phyloP scores from a whole-genome alignment of 306 rosid species.

The Begonia fuchsioides region DNA sequence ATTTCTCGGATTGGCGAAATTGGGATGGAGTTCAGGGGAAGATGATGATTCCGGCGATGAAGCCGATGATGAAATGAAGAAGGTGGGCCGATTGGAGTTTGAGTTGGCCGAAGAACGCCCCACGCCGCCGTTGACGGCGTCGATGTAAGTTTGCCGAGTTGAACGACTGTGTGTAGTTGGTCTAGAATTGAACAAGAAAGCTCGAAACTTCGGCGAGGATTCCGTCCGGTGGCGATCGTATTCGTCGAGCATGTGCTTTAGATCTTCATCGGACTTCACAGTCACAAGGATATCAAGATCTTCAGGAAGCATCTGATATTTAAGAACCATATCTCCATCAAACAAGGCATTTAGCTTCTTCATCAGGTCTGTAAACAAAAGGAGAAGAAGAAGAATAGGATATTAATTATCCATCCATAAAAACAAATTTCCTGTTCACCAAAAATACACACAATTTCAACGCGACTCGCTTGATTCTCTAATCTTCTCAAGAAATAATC shows the following conservation, averaged over 20 bases:
- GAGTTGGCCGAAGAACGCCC: slow-evolving; percentile 9
- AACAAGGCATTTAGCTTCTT: slow-evolving; percentile 27
- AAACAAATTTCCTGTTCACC: too few relatives aligned
- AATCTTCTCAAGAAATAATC: neutral
- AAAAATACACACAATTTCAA: too few relatives aligned
- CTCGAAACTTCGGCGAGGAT: slow-evolving; percentile 35
- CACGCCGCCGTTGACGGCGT: slow-evolving; percentile 53
- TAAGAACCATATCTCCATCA: slow-evolving; percentile 51
- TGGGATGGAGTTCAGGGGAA: slow-evolving; percentile 33
- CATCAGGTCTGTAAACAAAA: slow-evolving; percentile 34
- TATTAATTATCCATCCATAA: neutral
- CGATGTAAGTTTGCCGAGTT: slow-evolving; percentile 57
- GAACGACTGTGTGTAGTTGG: slow-evolving; percentile 18
- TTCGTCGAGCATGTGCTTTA: slow-evolving; percentile 69
- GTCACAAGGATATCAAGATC: slow-evolving; percentile 63
- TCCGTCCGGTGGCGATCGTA: slow-evolving; percentile 30
- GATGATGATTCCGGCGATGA: slow-evolving; percentile 51
- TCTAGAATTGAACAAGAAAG: slow-evolving; percentile 45
- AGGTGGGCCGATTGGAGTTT: slow-evolving; percentile 6
- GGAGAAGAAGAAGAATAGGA: neutral
- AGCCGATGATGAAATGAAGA: slow-evolving; percentile 26
- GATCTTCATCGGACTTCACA: slow-evolving; percentile 45
- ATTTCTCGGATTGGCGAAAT: neutral
- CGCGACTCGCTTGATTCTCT: neutral
- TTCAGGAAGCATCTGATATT: slow-evolving; percentile 48